phyloP scores from a whole-genome alignment of 2,329 filamentous ascomycete species.

The Xylariales sp. region DNA sequence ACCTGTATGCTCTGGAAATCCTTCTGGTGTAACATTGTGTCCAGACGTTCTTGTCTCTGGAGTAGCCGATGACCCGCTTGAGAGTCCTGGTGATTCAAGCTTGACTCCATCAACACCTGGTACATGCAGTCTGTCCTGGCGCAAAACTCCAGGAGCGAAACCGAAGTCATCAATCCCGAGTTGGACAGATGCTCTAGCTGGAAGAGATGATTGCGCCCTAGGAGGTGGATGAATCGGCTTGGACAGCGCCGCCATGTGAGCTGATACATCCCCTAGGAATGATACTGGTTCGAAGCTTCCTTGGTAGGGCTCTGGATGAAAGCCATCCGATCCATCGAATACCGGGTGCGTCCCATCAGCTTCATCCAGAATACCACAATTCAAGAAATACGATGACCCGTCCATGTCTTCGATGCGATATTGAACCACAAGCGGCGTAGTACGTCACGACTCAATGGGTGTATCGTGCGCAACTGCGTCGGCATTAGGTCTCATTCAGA shows the following conservation, averaged over 20 bases:
- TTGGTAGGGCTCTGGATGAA: constrained; percentile 12
- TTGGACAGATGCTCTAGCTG: background rate
- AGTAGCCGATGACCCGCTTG: constrained; percentile 22
- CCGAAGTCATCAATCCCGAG: constrained; percentile 2
- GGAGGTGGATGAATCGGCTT: background rate
- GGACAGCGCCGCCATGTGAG: background rate
- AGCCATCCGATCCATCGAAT: constrained; percentile 14
- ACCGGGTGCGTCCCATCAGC: constrained; percentile 16
- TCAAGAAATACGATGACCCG: constrained; percentile 16
- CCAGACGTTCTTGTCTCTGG: constrained; percentile 20
- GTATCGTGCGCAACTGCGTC: background rate
- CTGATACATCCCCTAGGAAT: constrained; percentile 13
- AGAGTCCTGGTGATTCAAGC: constrained; percentile 18
- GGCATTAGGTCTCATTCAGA: background rate
- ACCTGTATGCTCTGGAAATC: background rate
- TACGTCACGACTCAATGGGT: background rate
- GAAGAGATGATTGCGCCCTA: background rate
- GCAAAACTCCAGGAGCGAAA: background rate
- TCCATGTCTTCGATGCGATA: constrained; percentile 17
- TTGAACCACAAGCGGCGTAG: background rate
- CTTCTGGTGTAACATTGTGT: constrained; percentile 16
- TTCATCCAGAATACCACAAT: constrained; percentile 17
- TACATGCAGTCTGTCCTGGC: constrained; percentile 10
- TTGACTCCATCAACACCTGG: constrained; percentile 13
- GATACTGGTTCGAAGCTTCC: constrained; percentile 9